Conservation (phyloP, 768 basidiomycete genomes). For the Crucibulum laeve region DNA sequence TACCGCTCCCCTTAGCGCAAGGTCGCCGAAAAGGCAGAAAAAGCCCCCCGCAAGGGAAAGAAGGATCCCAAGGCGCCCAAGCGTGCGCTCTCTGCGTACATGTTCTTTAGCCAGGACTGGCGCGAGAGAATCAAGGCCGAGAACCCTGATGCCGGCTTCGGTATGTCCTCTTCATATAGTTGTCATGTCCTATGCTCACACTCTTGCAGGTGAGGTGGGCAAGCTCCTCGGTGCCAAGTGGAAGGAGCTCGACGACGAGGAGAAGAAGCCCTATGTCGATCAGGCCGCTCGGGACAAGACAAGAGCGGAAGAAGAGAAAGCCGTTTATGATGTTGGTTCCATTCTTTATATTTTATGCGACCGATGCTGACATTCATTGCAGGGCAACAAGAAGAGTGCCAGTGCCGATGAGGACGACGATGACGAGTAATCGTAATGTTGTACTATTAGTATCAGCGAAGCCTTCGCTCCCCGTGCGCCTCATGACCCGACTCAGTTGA, state of each 20-base stretch:
- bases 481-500: too few species aligned
- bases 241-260: constrained; percentile 90
- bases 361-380: constrained; percentile 1
- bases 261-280: constrained; percentile 94
- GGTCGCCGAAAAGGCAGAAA: constrained; percentile 71
- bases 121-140: constrained; percentile 92
- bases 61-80: constrained; percentile 88
- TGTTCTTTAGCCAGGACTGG: constrained; percentile 99
- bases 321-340: constrained; percentile 38
- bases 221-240: constrained; percentile 95
- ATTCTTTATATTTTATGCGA: constrained; percentile 1
- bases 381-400: constrained; percentile 21
- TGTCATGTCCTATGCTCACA: constrained; percentile 1
- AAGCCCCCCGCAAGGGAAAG: constrained; percentile 52
- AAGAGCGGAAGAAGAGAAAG: constrained; percentile 81
- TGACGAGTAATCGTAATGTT: constrained; percentile 25
- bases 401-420: constrained; percentile 28
- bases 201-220: constrained; percentile 74
- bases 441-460: too few species aligned
- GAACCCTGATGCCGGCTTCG: constrained; percentile 93
- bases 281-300: constrained; percentile 85
- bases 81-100: constrained; percentile 92
- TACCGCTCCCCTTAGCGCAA: constrained; percentile 48
- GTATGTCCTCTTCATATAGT: constrained; percentile 35
- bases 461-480: too few species aligned